phyloP scores from a whole-genome alignment of 768 basidiomycete genomes.

The Calocybe indica region DNA sequence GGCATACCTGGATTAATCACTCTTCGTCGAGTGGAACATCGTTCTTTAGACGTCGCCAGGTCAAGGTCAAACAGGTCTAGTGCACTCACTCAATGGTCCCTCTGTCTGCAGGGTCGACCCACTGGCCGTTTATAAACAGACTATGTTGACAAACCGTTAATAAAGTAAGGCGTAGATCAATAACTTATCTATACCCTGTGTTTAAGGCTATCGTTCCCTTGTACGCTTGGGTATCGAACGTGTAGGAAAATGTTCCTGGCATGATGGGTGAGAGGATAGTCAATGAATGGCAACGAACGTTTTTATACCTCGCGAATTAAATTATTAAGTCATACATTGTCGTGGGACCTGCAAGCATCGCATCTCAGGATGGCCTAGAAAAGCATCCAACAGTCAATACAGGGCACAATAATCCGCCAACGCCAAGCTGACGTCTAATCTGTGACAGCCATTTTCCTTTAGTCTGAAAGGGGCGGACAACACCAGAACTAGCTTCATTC shows the following conservation, averaged over 20 bases:
- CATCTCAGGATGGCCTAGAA: too few species aligned
- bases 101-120: conserved; percentile 37
- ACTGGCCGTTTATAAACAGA: conserved; percentile 59
- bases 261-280: conserved; percentile 13
- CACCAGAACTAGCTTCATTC: too few species aligned
- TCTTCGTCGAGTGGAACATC: conserved; percentile 20
- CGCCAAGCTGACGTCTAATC: too few species aligned
- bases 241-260: conserved; percentile 35
- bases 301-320: too few species aligned
- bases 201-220: conserved; percentile 51
- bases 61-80: not conserved
- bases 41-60: conserved; percentile 1
- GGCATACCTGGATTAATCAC: conserved; percentile 50
- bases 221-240: conserved; percentile 48
- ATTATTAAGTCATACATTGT: too few species aligned
- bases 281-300: too few species aligned
- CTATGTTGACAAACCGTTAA: conserved; percentile 22
- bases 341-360: too few species aligned
- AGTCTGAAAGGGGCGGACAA: too few species aligned
- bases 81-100: conserved; percentile 49
- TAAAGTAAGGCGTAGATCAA: not conserved
- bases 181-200: conserved; percentile 38
- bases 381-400: too few species aligned
- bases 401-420: too few species aligned
- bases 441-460: too few species aligned